Conservation (phyloP, 208 protist genomes). For the Trichomonas gallinae region DNA sequence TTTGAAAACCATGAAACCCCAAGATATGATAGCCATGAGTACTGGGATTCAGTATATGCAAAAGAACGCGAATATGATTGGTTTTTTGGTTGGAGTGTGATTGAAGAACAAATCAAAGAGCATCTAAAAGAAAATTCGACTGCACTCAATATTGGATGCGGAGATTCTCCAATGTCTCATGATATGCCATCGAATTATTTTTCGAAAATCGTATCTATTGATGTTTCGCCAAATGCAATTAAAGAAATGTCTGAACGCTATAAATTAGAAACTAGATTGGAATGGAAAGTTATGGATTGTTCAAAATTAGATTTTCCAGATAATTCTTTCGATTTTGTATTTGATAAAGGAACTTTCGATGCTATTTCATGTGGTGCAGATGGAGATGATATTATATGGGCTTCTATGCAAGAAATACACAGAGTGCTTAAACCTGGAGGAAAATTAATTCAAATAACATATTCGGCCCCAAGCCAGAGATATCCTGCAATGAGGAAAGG, state of each 20-base stretch:
- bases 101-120: background rate
- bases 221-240: background rate
- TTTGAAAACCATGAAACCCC: background rate
- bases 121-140: background rate
- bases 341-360: constrained; percentile 21
- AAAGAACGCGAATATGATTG: background rate
- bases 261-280: background rate
- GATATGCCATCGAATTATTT: background rate
- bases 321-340: background rate
- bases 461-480: background rate
- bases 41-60: background rate
- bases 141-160: background rate
- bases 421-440: background rate
- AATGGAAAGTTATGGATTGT: background rate
- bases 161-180: background rate
- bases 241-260: background rate
- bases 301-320: background rate
- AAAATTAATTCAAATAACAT: background rate
- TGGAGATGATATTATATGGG: background rate
- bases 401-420: background rate
- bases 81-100: background rate
- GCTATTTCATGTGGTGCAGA: background rate
- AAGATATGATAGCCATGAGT: background rate
- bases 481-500: background rate
- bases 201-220: background rate